Percentiles rank a stretch among this genome's conserved stretches.
phyloP scores from a whole-genome alignment of 1,284 basidiomycete genomes.

The Heterobasidion occidentale region DNA sequence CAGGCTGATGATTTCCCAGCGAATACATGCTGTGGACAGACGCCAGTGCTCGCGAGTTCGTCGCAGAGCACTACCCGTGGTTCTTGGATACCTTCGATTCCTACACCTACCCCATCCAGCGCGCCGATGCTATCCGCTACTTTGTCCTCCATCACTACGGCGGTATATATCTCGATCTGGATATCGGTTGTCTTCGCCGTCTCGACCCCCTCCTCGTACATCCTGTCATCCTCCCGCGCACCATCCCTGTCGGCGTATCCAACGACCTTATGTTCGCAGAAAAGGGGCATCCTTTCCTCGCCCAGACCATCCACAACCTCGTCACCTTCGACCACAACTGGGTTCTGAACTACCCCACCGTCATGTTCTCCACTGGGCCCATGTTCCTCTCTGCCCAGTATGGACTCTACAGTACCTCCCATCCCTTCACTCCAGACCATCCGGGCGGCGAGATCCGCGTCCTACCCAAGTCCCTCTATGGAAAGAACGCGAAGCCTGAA shows the following conservation, averaged over 20 bases:
- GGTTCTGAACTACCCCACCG: slow-evolving; percentile 95
- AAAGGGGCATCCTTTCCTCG: slow-evolving; percentile 84
- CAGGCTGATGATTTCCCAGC: slow-evolving; percentile 30
- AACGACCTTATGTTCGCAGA: slow-evolving; percentile 96
- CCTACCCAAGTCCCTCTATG: slow-evolving; percentile 90
- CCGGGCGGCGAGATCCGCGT: slow-evolving; percentile 75
- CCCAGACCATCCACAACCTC: slow-evolving; percentile 88
- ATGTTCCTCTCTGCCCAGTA: slow-evolving; percentile 91
- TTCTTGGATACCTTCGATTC: slow-evolving; percentile 90
- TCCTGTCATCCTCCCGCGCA: slow-evolving; percentile 88
- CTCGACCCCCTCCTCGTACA: slow-evolving; percentile 86
- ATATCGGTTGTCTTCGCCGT: slow-evolving; percentile 90
- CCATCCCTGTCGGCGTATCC: slow-evolving; percentile 93
- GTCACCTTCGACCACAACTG: slow-evolving; percentile 91
- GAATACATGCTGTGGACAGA: slow-evolving; percentile 99
- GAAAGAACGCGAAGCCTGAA: slow-evolving; percentile 85
- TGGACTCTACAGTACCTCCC: slow-evolving; percentile 71
- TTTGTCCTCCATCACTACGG: slow-evolving; percentile 95
- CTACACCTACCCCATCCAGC: slow-evolving; percentile 92
- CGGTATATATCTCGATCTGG: slow-evolving; percentile 94
- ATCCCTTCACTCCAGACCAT: slow-evolving; percentile 45
- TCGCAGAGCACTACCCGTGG: slow-evolving; percentile 84
- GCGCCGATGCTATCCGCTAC: slow-evolving; percentile 97
- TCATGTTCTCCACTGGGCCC: slow-evolving; percentile 98
- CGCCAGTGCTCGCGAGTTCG: slow-evolving; percentile 82